phyloP scores from a whole-genome alignment of 2,329 filamentous ascomycete genomes.

The Cylindrodendrum hubeiense region DNA sequence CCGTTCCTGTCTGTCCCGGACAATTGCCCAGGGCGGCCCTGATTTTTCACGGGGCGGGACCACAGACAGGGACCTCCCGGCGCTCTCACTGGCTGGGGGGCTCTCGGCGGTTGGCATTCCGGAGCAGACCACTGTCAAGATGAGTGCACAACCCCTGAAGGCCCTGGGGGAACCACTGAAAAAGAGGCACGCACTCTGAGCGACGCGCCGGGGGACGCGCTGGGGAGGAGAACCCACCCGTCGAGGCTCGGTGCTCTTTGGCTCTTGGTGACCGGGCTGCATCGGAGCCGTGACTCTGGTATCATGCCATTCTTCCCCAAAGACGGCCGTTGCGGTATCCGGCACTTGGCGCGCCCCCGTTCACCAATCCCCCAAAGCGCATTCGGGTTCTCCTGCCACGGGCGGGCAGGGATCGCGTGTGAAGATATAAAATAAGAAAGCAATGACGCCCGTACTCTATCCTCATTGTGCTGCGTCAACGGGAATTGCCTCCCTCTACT shows the following conservation, averaged over 20 bases:
- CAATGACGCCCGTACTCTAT: neutral
- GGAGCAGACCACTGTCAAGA: slow-evolving; percentile 22
- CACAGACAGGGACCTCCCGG: neutral
- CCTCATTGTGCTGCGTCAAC: neutral
- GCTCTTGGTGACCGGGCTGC: slow-evolving; percentile 22
- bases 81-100: slow-evolving; percentile 3
- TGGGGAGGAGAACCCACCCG: slow-evolving; percentile 10
- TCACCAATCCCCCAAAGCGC: slow-evolving; percentile 16
- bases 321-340: slow-evolving; percentile 35
- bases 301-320: slow-evolving; percentile 42
- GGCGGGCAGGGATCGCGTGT: neutral
- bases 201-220: neutral
- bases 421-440: slow-evolving; percentile 12
- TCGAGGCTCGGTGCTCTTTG: neutral
- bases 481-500: slow-evolving; percentile 7
- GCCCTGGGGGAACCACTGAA: neutral
- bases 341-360: slow-evolving; percentile 29
- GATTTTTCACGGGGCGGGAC: slow-evolving; percentile 5
- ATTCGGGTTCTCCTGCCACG: neutral
- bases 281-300: slow-evolving; percentile 31
- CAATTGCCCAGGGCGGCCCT: neutral
- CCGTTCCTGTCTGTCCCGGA: slow-evolving; percentile 15
- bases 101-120: slow-evolving; percentile 15
- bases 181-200: neutral
- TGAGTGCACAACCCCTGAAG: neutral